These are phyloP conservation scores for Phyllosticta citriasiana DNA, from an alignment of 2,329 filamentous ascomycete genomes.

Conservation along the genomic window DNA sequence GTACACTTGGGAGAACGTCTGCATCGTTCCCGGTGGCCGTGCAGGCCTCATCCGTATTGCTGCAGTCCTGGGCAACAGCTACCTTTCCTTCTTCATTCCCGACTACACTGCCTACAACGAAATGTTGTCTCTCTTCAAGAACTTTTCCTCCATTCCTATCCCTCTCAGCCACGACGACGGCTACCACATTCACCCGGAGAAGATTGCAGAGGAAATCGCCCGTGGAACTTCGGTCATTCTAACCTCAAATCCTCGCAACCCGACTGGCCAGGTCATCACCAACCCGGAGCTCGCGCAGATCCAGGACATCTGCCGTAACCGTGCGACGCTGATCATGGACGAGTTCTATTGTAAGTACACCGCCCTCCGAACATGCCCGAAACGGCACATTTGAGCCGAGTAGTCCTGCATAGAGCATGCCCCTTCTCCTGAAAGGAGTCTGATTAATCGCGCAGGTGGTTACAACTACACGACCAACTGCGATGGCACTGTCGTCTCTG, in stretches of 20 bases:
- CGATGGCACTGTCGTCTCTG: conserved; percentile 79
- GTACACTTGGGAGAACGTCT: conserved; percentile 97
- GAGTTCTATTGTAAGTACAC: conserved; percentile 64
- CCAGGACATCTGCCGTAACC: conserved; percentile 83
- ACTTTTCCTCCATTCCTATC: conserved; percentile 42
- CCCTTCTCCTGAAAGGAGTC: neutral
- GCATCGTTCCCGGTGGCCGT: conserved; percentile 86
- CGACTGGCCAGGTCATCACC: conserved; percentile 76
- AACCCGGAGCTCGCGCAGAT: conserved; percentile 82
- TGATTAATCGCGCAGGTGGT: conserved; percentile 33
- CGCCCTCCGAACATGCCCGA: conserved; percentile 26
- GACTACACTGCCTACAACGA: conserved; percentile 96
- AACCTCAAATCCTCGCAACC: conserved; percentile 92
- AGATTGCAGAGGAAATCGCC: conserved; percentile 83
- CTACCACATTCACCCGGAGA: conserved; percentile 88
- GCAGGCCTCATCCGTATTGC: conserved; percentile 92
- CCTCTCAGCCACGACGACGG: conserved; percentile 76
- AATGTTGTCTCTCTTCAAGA: conserved; percentile 92
- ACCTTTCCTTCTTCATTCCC: conserved; percentile 87
- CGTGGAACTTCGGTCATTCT: conserved; percentile 71
- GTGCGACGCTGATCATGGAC: conserved; percentile 86
- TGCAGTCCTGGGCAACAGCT: conserved; percentile 84
- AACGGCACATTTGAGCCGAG: neutral
- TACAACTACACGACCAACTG: conserved; percentile 95
- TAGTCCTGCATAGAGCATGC: conserved; percentile 2